Conservation (phyloP, 345 rosid species). For the Hypericum perforatum region DNA sequence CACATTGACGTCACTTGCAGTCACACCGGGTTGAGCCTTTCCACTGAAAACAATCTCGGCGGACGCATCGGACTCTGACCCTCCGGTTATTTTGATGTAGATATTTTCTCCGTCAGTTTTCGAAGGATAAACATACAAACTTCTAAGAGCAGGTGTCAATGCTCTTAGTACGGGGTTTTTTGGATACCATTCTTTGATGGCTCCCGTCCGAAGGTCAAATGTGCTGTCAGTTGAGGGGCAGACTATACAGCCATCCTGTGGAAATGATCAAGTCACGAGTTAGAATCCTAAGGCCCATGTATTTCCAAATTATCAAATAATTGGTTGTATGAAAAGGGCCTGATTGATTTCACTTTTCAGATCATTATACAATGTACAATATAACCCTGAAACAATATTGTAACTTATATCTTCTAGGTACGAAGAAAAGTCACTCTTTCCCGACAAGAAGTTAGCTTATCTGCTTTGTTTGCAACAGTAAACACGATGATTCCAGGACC, state of each 20-base stretch:
- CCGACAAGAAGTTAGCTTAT: too few species aligned
- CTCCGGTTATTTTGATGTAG: constrained; percentile 49
- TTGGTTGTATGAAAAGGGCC: too few species aligned
- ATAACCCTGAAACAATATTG: too few species aligned
- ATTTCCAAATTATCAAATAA: too few species aligned
- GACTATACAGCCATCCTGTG: constrained; percentile 84
- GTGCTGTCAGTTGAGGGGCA: constrained; percentile 91
- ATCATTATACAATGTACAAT: too few species aligned
- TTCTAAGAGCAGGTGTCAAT: constrained; percentile 71
- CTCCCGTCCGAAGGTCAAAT: constrained; percentile 70
- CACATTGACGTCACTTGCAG: constrained; percentile 74
- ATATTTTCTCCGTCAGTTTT: constrained; percentile 75
- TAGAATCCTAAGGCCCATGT: too few species aligned
- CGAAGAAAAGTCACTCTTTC: too few species aligned
- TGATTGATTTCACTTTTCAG: too few species aligned
- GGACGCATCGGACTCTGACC: constrained; percentile 42
- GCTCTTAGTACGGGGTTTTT: constrained; percentile 81
- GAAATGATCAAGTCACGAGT: not conserved
- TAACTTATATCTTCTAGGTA: too few species aligned
- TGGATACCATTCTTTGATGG: constrained; percentile 79
- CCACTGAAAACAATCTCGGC: constrained; percentile 90
- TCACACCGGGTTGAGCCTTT: constrained; percentile 81
- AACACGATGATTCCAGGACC: too few species aligned
- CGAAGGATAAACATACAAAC: constrained; percentile 56
- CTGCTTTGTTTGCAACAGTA: too few species aligned